These are phyloP conservation scores for Neodidymelliopsis sp. DNA, from an alignment of 2,329 filamentous ascomycete species.

Conservation along the genomic window DNA sequence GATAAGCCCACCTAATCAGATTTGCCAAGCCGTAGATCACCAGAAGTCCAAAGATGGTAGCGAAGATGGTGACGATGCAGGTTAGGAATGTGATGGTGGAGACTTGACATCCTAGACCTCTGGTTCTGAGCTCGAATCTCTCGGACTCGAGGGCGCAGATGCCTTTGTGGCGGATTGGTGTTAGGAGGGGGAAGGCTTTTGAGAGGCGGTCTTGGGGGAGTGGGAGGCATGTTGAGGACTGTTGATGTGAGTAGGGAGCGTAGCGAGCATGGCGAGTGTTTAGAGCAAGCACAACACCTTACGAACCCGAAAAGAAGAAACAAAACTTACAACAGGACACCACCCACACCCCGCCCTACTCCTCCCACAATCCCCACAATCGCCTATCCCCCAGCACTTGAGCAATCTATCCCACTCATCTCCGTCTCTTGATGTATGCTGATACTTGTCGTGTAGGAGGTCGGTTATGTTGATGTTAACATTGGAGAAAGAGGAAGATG, in stretches of 20 bases:
- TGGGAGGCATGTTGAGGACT: conserved; percentile 54
- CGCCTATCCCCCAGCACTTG: conserved; percentile 46
- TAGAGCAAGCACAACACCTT: too few relatives aligned
- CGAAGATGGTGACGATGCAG: conserved; percentile 53
- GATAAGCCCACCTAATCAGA: conserved; percentile 20
- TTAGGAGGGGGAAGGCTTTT: conserved; percentile 49
- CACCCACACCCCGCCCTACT: conserved; percentile 51
- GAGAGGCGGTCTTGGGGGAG: conserved; percentile 48
- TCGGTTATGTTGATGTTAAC: conserved; percentile 36
- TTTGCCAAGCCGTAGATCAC: conserved; percentile 43
- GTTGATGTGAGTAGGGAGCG: not conserved
- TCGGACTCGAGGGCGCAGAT: conserved; percentile 50
- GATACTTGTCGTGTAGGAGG: conserved; percentile 33
- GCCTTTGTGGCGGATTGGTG: conserved; percentile 47
- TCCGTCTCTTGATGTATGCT: conserved; percentile 39
- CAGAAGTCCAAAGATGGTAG: conserved; percentile 50
- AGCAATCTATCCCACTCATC: conserved; percentile 41
- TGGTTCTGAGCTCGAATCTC: conserved; percentile 56
- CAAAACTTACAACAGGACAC: conserved; percentile 52
- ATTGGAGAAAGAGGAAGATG: too few relatives aligned
- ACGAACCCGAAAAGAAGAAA: not conserved
- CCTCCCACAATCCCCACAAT: conserved; percentile 49
- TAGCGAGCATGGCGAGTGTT: too few relatives aligned
- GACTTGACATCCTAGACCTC: conserved; percentile 54
- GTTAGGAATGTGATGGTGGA: conserved; percentile 57